Evolutionary conservation across 257 asterid species (phyloP).

Genomic region (Jacaranda copaia): DNA sequence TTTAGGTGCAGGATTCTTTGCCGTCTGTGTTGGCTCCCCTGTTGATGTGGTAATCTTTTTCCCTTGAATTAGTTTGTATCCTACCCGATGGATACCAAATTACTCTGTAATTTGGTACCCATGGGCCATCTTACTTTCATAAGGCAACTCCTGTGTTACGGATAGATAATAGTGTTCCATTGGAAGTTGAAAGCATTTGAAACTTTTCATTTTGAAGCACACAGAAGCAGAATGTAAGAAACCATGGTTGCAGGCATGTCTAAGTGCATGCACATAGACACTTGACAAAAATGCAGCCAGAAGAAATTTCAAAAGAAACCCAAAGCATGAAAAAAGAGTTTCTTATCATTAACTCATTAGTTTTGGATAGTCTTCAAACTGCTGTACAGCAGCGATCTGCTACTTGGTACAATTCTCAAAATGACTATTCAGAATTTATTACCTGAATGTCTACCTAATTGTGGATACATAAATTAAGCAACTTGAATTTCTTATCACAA

Average conservation of each 20-base stretch:
- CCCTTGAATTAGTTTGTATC: constrained; percentile 17
- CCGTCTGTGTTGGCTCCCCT: constrained; percentile 95
- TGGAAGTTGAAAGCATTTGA: constrained; percentile 20
- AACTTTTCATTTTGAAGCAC: constrained; percentile 15
- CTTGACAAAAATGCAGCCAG: constrained; percentile 20
- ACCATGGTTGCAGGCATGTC: constrained; percentile 11
- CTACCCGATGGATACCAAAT: constrained; percentile 17
- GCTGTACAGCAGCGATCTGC: constrained; percentile 18
- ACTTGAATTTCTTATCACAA: constrained; percentile 23
- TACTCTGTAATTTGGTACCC: constrained; percentile 9
- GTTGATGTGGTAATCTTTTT: constrained; percentile 82
- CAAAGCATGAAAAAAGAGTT: neutral
- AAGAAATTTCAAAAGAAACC: constrained; percentile 22
- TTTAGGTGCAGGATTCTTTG: constrained; percentile 95
- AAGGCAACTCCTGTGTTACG: constrained; percentile 23
- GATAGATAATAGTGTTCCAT: constrained; percentile 21
- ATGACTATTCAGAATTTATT: constrained; percentile 12
- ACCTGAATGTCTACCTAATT: constrained; percentile 18
- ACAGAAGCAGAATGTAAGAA: constrained; percentile 20
- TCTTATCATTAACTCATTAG: neutral
- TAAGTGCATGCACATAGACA: constrained; percentile 4
- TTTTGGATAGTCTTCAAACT: constrained; percentile 3
- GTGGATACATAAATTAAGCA: neutral
- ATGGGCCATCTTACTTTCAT: constrained; percentile 15
- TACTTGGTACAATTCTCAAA: neutral